Evolutionary conservation across 2,329 filamentous ascomycete species (phyloP).

Genomic region (Fusarium buxicola): DNA sequence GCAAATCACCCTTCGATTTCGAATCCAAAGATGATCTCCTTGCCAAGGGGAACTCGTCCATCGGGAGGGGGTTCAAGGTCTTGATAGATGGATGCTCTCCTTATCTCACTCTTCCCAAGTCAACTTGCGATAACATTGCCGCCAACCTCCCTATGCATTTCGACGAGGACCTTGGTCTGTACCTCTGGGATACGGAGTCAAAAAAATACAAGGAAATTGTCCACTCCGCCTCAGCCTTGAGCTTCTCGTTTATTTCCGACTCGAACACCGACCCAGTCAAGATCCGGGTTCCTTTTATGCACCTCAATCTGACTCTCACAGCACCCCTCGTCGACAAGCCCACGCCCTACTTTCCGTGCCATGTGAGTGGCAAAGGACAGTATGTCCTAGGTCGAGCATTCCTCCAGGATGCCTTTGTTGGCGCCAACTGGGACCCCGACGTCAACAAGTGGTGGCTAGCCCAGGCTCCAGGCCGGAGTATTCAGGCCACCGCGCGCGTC

Average conservation of each 20-base stretch:
- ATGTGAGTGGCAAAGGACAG: conserved; percentile 34
- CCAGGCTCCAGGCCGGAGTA: conserved; percentile 23
- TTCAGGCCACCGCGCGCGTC: conserved; percentile 1
- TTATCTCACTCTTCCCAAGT: conserved; percentile 10
- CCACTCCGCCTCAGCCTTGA: not conserved
- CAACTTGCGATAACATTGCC: conserved; percentile 12
- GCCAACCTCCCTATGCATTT: conserved; percentile 2
- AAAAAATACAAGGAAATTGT: not conserved
- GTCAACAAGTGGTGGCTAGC: conserved; percentile 35
- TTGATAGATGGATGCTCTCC: conserved; percentile 10
- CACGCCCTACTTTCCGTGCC: conserved; percentile 52
- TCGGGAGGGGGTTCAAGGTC: conserved; percentile 4
- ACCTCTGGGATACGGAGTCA: conserved; percentile 9
- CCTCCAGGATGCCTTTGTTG: conserved; percentile 60
- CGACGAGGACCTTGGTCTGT: not conserved
- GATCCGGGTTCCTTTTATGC: conserved; percentile 11
- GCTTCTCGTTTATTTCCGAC: conserved; percentile 5
- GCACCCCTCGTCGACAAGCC: not conserved
- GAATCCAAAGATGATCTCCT: not conserved
- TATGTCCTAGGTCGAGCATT: conserved; percentile 55
- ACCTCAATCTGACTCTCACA: conserved; percentile 11
- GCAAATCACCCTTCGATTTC: not conserved
- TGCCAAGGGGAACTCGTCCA: not conserved
- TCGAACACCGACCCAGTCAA: conserved; percentile 2
- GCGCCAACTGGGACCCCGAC: conserved; percentile 51